phyloP scores from a whole-genome alignment of 768 basidiomycete species.

The Calocybe cyanea region DNA sequence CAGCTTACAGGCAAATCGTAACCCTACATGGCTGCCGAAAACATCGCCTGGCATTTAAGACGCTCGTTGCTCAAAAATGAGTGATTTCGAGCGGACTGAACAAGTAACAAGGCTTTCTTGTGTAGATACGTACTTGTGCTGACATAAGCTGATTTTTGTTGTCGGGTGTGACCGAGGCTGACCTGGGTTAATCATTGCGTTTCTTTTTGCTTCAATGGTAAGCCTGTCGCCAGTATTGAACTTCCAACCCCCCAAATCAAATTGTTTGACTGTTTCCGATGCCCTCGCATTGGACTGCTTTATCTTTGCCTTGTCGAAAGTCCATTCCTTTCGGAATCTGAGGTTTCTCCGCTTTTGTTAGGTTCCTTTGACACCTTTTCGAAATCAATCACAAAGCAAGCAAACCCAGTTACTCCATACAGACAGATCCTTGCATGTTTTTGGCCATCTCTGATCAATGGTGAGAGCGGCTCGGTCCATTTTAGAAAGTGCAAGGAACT shows the following conservation, averaged over 20 bases:
- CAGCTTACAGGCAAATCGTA: too few species aligned
- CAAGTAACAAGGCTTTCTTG: too few species aligned
- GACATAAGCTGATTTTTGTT: neutral
- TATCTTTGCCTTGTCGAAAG: neutral
- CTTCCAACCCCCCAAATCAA: constrained; percentile 9
- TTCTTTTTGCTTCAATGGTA: neutral
- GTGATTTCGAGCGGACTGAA: too few species aligned
- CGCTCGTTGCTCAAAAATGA: too few species aligned
- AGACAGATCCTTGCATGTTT: neutral
- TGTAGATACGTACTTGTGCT: too few species aligned
- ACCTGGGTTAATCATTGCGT: too few species aligned
- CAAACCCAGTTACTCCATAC: neutral
- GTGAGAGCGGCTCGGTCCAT: neutral
- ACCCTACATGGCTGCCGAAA: too few species aligned
- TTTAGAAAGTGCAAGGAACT: constrained; percentile 1
- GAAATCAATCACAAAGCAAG: too few species aligned
- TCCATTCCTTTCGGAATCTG: constrained; percentile 4
- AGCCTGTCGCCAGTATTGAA: neutral
- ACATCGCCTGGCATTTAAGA: too few species aligned
- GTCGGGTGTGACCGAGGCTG: neutral
- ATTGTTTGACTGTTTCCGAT: constrained; percentile 7
- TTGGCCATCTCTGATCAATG: neutral
- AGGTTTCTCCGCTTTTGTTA: neutral
- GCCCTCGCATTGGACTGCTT: constrained; percentile 5
- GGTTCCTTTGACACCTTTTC: neutral